phyloP scores from a whole-genome alignment of 805 yeast genomes.

The Lipomyces kockii region DNA sequence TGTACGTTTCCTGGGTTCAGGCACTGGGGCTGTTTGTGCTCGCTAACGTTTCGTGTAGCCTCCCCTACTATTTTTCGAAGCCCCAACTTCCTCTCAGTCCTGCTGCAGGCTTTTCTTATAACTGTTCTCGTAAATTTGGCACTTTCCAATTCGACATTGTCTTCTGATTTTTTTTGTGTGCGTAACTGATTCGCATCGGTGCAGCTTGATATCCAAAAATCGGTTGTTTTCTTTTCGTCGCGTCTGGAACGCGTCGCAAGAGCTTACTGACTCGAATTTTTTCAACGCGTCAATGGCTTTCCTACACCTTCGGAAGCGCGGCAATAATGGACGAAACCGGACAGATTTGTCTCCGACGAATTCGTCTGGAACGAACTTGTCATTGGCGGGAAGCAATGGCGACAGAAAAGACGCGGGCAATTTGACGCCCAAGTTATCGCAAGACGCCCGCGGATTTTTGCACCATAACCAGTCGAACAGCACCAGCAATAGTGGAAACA shows the following conservation, averaged over 20 bases:
- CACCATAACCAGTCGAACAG: neutral
- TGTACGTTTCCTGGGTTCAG: neutral
- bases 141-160: neutral
- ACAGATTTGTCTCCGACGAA: conserved; percentile 9
- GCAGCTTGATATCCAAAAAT: neutral
- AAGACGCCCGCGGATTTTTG: neutral
- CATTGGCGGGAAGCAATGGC: neutral
- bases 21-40: neutral
- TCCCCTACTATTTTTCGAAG: neutral
- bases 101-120: neutral
- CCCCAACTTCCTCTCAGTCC: neutral
- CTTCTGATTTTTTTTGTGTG: neutral
- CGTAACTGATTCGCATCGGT: neutral
- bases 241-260: neutral
- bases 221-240: conserved; percentile 1
- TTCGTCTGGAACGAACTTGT: neutral
- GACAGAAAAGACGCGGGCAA: neutral
- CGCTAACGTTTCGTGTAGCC: neutral
- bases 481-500: neutral
- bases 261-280: neutral
- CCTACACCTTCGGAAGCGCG: conserved; percentile 16
- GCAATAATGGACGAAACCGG: conserved; percentile 1
- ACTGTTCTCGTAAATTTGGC: neutral
- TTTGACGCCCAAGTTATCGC: neutral
- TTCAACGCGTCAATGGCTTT: conserved; percentile 14